Evolutionary conservation across 2,329 filamentous ascomycete genomes (phyloP).

Genomic region (Keithomyces neogunnii): DNA sequence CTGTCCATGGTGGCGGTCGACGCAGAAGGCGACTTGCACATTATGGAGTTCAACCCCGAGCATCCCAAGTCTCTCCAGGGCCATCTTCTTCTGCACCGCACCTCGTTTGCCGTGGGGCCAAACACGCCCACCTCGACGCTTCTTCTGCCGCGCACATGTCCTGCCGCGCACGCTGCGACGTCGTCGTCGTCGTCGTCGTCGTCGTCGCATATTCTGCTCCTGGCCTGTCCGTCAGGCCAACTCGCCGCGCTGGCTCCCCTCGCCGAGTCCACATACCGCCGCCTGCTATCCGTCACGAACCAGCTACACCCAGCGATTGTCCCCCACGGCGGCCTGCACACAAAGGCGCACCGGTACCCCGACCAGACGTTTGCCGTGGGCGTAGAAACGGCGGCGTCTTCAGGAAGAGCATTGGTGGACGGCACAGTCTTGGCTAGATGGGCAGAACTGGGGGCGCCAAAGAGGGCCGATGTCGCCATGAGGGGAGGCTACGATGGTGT

Average conservation of each 20-base stretch:
- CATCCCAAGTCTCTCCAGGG: conserved; percentile 90
- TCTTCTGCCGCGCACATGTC: conserved; percentile 60
- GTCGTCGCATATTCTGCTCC: conserved; percentile 45
- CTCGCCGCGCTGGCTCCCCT: conserved; percentile 71
- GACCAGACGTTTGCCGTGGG: conserved; percentile 35
- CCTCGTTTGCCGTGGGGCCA: conserved; percentile 76
- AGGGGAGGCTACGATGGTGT: conserved; percentile 60
- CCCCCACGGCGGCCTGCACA: conserved; percentile 73
- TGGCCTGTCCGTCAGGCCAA: conserved; percentile 68
- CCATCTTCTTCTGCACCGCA: conserved; percentile 75
- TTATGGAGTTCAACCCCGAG: conserved; percentile 91
- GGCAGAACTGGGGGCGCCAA: conserved; percentile 64
- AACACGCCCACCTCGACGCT: conserved; percentile 68
- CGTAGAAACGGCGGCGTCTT: conserved; percentile 46
- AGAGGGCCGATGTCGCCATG: conserved; percentile 63
- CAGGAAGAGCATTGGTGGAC: conserved; percentile 64
- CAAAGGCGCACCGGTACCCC: conserved; percentile 63
- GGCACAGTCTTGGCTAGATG: conserved; percentile 68
- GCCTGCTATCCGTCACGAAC: conserved; percentile 70
- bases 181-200: conserved; percentile 5
- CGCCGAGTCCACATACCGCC: conserved; percentile 72
- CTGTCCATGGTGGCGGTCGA: conserved; percentile 79
- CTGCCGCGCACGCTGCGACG: conserved; percentile 25
- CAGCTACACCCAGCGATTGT: conserved; percentile 71
- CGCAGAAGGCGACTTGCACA: conserved; percentile 75